Conservation (phyloP, 2,329 filamentous ascomycete genomes). For the Aspergillus novofumigatus region DNA sequence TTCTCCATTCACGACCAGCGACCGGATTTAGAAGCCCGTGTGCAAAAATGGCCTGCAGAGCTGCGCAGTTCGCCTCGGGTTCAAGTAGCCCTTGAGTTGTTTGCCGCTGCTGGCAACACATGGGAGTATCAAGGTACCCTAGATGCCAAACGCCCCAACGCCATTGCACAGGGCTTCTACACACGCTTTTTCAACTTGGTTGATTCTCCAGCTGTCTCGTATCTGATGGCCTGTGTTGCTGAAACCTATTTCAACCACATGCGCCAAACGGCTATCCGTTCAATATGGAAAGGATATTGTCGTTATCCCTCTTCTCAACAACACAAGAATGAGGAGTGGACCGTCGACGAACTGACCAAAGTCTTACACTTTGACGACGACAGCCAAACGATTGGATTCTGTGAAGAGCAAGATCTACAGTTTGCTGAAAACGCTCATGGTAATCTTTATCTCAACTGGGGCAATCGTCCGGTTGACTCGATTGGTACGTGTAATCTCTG, state of each 20-base stretch:
- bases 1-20: constrained; percentile 51
- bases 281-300: constrained; percentile 52
- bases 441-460: constrained; percentile 49
- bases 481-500: constrained; percentile 38
- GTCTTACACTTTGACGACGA: constrained; percentile 55
- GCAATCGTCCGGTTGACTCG: constrained; percentile 44
- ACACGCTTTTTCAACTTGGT: constrained; percentile 55
- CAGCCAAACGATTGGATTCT: constrained; percentile 52
- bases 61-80: constrained; percentile 51
- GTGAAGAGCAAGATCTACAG: constrained; percentile 49
- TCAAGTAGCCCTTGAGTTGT: constrained; percentile 54
- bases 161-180: constrained; percentile 57
- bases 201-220: constrained; percentile 53
- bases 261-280: constrained; percentile 52
- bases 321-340: constrained; percentile 54
- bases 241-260: constrained; percentile 60
- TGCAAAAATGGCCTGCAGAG: constrained; percentile 52
- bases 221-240: constrained; percentile 61
- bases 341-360: constrained; percentile 47
- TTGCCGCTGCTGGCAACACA: constrained; percentile 52
- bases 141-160: constrained; percentile 45
- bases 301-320: constrained; percentile 45
- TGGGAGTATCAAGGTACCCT: constrained; percentile 51
- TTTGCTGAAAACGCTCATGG: constrained; percentile 47
- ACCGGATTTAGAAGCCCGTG: constrained; percentile 54